These are phyloP conservation scores for Antrodiella citrinella DNA, from an alignment of 768 basidiomycete species.

Conservation along the genomic window DNA sequence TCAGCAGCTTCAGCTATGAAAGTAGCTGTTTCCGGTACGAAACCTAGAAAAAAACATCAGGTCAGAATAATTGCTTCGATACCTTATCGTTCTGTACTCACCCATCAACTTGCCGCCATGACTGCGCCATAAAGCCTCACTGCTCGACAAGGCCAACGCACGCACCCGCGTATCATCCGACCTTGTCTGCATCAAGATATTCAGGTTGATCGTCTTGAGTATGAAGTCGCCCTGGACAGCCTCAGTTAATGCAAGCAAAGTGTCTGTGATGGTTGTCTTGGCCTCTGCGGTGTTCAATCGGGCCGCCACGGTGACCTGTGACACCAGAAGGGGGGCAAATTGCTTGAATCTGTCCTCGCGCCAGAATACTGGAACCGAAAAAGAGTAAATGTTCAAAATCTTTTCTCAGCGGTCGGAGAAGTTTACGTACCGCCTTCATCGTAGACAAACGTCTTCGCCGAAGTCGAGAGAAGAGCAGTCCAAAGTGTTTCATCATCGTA, in stretches of 20 bases:
- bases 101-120: constrained; percentile 72
- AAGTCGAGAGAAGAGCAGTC: constrained; percentile 47
- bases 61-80: constrained; percentile 1
- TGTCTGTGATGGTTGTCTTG: constrained; percentile 36
- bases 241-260: constrained; percentile 49
- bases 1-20: constrained; percentile 85
- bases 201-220: constrained; percentile 76
- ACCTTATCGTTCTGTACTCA: constrained; percentile 26
- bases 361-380: constrained; percentile 73
- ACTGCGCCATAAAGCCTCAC: constrained; percentile 66
- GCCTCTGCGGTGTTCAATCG: constrained; percentile 29
- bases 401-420: no score
- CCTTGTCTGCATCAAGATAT: constrained; percentile 82
- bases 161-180: constrained; percentile 70
- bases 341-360: constrained; percentile 70
- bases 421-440: constrained; percentile 71
- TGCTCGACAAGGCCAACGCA: constrained; percentile 58
- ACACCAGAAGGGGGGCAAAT: constrained; percentile 48
- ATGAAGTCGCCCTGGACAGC: constrained; percentile 45
- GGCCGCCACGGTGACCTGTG: constrained; percentile 52
- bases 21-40: constrained; percentile 72
- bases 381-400: no score
- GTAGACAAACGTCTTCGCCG: constrained; percentile 61
- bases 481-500: constrained; percentile 44
- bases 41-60: constrained; percentile 37